Base-by-base conservation (phyloP, 208 protist species). In the Acanthamoeba lenticulata region DNA sequence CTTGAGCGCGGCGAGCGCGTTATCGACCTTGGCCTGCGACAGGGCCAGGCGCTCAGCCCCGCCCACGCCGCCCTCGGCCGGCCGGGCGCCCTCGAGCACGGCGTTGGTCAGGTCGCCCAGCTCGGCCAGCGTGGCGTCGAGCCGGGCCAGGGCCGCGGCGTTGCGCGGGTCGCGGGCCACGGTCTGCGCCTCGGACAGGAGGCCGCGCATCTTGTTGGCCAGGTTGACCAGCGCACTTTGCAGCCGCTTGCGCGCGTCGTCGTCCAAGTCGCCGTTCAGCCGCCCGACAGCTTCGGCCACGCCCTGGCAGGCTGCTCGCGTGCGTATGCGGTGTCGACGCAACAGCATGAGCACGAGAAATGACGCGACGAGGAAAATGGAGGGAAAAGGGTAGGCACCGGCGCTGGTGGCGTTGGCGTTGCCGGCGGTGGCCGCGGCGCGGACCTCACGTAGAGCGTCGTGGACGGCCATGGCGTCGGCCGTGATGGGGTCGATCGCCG, bases 401-500 rank as follows among this genome's bases (percentile, higher is more conserved):
- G 27, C 5, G 55, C 36, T 65, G 42, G 83, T 65, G 40, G 55
- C 83, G 40, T 36, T 45, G 34, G 55, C 83, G 49, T 67, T 90
- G 29, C 83, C 83, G 24, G 55, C 44, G 15, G 42, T 45, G 11
- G 40, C 55, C 32, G 55, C 83, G 34, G 29, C 29, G 0, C 55
- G 42, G 19, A 90, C 47, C 36, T 57, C 83, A 7, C 49, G 32
- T 34, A 90, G 34, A 2, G 83, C n/a, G 45, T 52, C 83, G 49
- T 90, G 83, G 32, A 90, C 45, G 27, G 49, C 83, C 83, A 67
- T 52, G 49, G 83, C 83, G 27, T 90, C 83, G 17, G 42, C 83
- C 55, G 83, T 90, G 0, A 90, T 67, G 3, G 83, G 83, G 40
- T 90, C 83, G 13, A 90, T 38, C 6, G 40, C 44, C 15, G 83